These are phyloP conservation scores for Macaranga tanarius DNA, from an alignment of 441 rosid genomes.

Conservation along the genomic window DNA sequence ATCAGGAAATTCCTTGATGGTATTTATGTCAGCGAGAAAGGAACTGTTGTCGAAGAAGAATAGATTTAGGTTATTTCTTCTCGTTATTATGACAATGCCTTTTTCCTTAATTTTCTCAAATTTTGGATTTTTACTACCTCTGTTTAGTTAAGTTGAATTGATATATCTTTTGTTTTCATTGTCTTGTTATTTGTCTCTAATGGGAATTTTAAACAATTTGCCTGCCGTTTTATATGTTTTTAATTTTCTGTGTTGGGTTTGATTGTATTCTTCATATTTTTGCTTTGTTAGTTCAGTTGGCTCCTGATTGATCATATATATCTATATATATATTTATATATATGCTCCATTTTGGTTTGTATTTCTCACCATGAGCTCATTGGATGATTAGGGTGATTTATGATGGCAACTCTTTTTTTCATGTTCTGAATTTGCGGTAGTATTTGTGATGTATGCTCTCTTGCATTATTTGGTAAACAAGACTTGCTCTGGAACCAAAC, in stretches of 20 bases:
- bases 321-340: too few relatives aligned
- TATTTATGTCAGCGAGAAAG: constrained; percentile 73
- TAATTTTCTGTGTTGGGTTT: neutral
- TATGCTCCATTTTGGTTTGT: too few relatives aligned
- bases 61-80: neutral
- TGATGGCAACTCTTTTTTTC: too few relatives aligned
- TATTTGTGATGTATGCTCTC: too few relatives aligned
- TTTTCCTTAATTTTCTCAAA: neutral
- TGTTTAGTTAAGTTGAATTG: neutral
- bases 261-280: neutral
- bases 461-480: too few relatives aligned
- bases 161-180: neutral
- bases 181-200: neutral
- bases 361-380: too few relatives aligned
- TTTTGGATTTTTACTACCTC: neutral
- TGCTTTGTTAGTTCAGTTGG: too few relatives aligned
- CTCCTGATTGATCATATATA: too few relatives aligned
- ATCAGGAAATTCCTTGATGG: constrained; percentile 83
- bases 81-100: neutral
- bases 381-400: too few relatives aligned
- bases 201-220: neutral
- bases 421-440: too few relatives aligned
- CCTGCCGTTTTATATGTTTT: neutral
- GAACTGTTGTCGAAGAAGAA: constrained; percentile 41
- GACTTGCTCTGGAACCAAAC: too few relatives aligned